These are phyloP conservation scores for Cymbopogon citratus DNA, from an alignment of 176 grass and related monocot genomes.

Conservation along the genomic window DNA sequence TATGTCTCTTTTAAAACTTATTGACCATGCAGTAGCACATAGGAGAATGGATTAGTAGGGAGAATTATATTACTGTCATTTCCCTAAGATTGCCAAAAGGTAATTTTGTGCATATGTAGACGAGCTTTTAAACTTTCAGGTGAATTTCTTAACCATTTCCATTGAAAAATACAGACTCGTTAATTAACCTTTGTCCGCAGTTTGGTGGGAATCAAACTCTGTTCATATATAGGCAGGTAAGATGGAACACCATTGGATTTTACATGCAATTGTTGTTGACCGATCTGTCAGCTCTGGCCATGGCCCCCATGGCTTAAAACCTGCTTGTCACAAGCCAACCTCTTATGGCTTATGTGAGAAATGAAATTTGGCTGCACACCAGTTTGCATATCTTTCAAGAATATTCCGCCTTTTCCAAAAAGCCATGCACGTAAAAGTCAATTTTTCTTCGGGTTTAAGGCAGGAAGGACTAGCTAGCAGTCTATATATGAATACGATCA, in stretches of 20 bases:
- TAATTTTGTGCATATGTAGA: not conserved
- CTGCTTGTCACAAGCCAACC: not conserved
- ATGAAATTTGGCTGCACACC: not conserved
- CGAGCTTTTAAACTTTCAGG: not conserved
- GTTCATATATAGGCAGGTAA: not conserved
- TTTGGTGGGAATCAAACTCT: not conserved
- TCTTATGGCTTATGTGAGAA: too few relatives aligned
- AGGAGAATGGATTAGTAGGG: not conserved
- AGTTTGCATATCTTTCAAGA: not conserved
- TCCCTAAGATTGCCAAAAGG: not conserved
- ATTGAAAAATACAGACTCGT: not conserved
- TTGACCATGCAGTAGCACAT: not conserved
- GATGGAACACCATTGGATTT: not conserved
- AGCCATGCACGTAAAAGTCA: not conserved
- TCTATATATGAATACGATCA: not conserved
- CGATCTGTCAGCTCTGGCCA: not conserved
- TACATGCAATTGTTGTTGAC: not conserved
- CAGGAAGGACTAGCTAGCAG: not conserved
- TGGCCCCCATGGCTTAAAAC: too few relatives aligned
- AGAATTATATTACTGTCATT: not conserved
- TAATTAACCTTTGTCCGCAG: not conserved
- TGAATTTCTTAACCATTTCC: not conserved
- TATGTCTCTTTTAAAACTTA: too few relatives aligned
- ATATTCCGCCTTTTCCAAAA: not conserved
- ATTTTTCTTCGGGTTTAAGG: slow-evolving; percentile 27